These are phyloP conservation scores for Mycena haematopus DNA, from an alignment of 768 basidiomycete genomes.

Conservation along the genomic window DNA sequence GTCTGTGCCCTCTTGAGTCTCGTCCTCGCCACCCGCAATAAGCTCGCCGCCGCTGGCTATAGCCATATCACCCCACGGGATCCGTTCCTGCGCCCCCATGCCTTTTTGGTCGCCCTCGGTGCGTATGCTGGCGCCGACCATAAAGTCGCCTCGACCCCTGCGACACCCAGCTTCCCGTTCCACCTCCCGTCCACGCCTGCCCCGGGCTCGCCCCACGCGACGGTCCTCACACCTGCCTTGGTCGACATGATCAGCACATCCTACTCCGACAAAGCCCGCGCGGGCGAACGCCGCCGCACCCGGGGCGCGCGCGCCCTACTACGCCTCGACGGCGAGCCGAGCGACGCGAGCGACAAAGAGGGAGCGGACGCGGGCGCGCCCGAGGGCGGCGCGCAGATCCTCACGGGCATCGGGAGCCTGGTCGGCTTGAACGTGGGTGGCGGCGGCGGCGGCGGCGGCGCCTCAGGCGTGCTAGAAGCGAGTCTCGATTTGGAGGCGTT, in stretches of 20 bases:
- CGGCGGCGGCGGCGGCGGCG: conserved; percentile 41
- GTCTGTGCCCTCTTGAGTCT: conserved; percentile 75
- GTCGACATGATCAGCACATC: conserved; percentile 53
- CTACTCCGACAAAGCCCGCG: conserved; percentile 54
- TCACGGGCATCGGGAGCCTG: conserved; percentile 50
- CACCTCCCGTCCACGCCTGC: conserved; percentile 27
- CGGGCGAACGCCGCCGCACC: conserved; percentile 63
- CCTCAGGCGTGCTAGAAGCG: conserved; percentile 50
- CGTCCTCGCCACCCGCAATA: conserved; percentile 72
- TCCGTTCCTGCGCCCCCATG: conserved; percentile 75
- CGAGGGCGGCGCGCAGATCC: conserved; percentile 39
- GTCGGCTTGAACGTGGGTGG: conserved; percentile 47
- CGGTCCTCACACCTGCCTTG: conserved; percentile 50
- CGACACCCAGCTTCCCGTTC: conserved; percentile 32
- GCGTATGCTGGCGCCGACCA: conserved; percentile 40
- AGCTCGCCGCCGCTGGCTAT: conserved; percentile 63
- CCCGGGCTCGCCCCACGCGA: conserved; percentile 19
- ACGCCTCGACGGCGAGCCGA: conserved; percentile 36
- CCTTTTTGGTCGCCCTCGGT: conserved; percentile 58
- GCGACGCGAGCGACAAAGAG: conserved; percentile 37
- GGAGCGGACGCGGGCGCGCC: conserved; percentile 23
- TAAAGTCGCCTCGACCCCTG: conserved; percentile 20
- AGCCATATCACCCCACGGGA: conserved; percentile 62
- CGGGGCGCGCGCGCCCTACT: conserved; percentile 61
- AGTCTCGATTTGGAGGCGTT: conserved; percentile 59